These are phyloP conservation scores for Schizosaccharomyces lindneri DNA, from an alignment of 805 yeast species.

Conservation along the genomic window DNA sequence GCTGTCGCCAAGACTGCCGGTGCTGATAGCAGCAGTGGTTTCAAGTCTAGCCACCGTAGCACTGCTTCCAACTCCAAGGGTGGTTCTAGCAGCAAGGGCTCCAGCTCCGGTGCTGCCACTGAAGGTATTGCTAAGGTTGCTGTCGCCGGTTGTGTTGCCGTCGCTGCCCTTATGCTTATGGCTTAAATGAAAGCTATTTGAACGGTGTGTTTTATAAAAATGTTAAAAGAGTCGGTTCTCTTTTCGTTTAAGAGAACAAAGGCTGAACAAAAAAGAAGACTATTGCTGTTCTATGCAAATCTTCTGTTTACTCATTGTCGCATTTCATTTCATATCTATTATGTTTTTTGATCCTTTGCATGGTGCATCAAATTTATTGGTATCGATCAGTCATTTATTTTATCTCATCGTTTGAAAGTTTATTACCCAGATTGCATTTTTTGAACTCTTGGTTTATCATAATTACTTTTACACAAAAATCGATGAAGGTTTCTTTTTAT, in stretches of 20 bases:
- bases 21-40: conserved; percentile 13
- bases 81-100: too few relatives aligned
- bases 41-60: not conserved
- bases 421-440: not conserved
- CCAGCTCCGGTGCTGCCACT: not conserved
- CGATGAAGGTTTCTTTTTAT: too few relatives aligned
- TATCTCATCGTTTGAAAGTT: not conserved
- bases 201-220: not conserved
- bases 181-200: not conserved
- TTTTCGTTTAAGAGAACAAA: too few relatives aligned
- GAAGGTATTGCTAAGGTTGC: not conserved
- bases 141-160: not conserved
- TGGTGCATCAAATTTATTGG: too few relatives aligned
- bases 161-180: not conserved
- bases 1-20: not conserved
- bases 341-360: too few relatives aligned
- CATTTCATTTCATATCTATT: too few relatives aligned
- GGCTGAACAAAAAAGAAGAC: too few relatives aligned
- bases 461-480: not conserved
- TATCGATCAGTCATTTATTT: not conserved
- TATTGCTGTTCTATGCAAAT: too few relatives aligned
- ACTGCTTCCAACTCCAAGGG: not conserved
- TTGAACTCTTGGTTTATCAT: not conserved
- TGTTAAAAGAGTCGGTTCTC: too few relatives aligned
- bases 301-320: too few relatives aligned